Base-by-base conservation (phyloP, 1,284 basidiomycete species). In the Meripilus lineatus region DNA sequence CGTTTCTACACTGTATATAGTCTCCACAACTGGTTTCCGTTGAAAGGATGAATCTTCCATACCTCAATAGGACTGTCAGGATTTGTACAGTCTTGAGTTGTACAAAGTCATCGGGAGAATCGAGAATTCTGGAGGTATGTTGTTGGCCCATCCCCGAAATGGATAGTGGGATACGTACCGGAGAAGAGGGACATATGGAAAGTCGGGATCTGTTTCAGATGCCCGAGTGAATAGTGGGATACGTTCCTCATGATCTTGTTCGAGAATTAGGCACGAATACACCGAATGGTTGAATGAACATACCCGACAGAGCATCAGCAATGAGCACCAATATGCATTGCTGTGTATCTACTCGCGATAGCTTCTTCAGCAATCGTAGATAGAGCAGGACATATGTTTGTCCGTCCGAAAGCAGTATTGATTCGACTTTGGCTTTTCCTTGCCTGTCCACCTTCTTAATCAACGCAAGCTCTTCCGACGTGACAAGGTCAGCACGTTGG, bases 271-370 rank as follows among this genome's bases (percentile, higher is more conserved):
- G 30, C 3, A 13, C 20, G 25, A n/a, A n/a, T n/a, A n/a, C n/a
- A n/a, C n/a, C n/a, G n/a, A 13, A 11, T 18, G 11, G 15, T 14
- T 41, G 35, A 32, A 7, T 23, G 24, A 13, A 43, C 23, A 15
- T 50, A 88, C 90, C 91, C 51, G 79, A 64, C 32, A 99, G 76
- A 56, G 95, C 90, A 67, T 98, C 93, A 24, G 84, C 87, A 54
- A 97, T 89, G 51, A 93, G 77, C 34, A 95, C 89, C 20, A 99
- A 77, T 42, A 97, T 86, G 58, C 81, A 92, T 64, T 96, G 93
- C 67, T 97, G 88, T 4, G 93, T 95, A 64, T 99, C 95, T 38
- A 90, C 84, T 54, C 93, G 72, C 66, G 89, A 87, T 21, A 97
- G 78, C 67, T 96, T 97, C 73, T 92, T 89, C 59, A 99, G 79